A percentile compares a stretch with the other conserved stretches of the same genome.
Conservation (phyloP, 2,329 filamentous ascomycete genomes). For the Colletotrichum tanaceti region DNA sequence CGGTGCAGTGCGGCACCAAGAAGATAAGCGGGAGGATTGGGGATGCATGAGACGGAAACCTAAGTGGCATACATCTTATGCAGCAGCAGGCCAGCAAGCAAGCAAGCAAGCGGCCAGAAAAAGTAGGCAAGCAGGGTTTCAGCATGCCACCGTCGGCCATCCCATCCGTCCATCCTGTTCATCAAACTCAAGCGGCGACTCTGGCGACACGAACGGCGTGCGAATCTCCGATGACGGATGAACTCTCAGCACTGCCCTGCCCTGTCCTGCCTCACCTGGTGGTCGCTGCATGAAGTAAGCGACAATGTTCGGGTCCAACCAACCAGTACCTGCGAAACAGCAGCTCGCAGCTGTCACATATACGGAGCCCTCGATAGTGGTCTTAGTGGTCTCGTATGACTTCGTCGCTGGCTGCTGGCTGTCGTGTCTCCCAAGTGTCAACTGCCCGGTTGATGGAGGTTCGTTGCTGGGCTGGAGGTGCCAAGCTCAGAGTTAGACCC, state of each 20-base stretch:
- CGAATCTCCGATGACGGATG: constrained; percentile 30
- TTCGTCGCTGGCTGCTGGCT: neutral
- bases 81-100: constrained; percentile 19
- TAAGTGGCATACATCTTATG: constrained; percentile 25
- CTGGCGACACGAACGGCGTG: constrained; percentile 21
- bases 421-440: no score
- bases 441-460: no score
- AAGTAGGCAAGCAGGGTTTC: constrained; percentile 40
- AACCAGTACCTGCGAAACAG: neutral
- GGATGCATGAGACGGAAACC: neutral
- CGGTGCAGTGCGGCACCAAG: neutral
- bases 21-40: constrained; percentile 6
- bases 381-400: neutral
- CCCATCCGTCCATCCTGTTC: constrained; percentile 28
- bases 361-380: neutral
- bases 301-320: no score
- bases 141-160: constrained; percentile 23
- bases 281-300: no score
- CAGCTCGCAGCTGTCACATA: neutral
- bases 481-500: constrained; percentile 30
- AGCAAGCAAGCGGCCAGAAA: constrained; percentile 16
- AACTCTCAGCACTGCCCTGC: neutral
- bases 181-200: constrained; percentile 17
- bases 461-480: constrained; percentile 7
- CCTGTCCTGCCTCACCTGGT: no score